Evolutionary conservation across 345 rosid species (phyloP).

Genomic region (Luvunga scandens): DNA sequence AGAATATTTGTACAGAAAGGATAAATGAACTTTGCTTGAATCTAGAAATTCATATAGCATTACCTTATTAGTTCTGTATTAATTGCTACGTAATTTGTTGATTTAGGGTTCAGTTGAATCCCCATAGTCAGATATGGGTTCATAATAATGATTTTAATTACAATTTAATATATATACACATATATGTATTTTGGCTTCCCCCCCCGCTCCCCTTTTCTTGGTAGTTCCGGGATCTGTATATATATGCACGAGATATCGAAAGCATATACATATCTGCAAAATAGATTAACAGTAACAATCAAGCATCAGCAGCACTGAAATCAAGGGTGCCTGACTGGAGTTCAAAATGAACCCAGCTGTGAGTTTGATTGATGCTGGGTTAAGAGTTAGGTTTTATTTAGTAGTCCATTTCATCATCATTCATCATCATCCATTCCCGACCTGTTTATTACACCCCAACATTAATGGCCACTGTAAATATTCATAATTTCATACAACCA

Average conservation of each 20-base stretch:
- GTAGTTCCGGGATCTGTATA: neutral
- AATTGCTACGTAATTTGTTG: neutral
- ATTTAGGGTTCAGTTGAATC: neutral
- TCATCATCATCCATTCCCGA: too few relatives aligned
- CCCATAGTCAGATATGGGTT: conserved; percentile 3
- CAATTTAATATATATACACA: too few relatives aligned
- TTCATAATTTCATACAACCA: conserved; percentile 20
- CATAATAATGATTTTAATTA: neutral
- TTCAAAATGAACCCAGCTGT: neutral
- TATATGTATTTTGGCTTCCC: too few relatives aligned
- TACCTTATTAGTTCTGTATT: neutral
- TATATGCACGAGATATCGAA: neutral
- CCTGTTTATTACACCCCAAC: neutral
- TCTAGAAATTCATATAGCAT: neutral
- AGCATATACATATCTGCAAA: neutral
- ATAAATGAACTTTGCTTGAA: neutral
- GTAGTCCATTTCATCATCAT: neutral
- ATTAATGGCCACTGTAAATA: conserved; percentile 10
- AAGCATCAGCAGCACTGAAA: conserved; percentile 8
- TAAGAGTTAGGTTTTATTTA: neutral
- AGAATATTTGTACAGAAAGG: conserved; percentile 13
- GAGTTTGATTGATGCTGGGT: neutral
- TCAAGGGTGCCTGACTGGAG: neutral
- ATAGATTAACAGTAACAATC: neutral
- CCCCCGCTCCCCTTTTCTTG: too few relatives aligned